Conservation (phyloP, 192 early-diverging fungal species). For the Entophlyctis luteolus region DNA sequence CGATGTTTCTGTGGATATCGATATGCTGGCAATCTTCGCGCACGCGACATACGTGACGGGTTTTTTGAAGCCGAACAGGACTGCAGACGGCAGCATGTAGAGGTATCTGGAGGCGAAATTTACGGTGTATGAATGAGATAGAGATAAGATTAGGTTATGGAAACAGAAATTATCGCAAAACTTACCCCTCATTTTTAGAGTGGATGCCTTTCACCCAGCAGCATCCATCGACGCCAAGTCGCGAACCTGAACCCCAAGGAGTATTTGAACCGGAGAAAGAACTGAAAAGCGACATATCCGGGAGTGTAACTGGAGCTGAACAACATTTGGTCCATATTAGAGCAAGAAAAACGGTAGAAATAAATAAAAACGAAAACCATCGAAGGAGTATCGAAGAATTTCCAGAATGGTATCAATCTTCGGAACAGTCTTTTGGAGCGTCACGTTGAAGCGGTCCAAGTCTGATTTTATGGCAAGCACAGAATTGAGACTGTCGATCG, state of each 20-base stretch:
- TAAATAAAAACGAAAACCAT: too few species aligned
- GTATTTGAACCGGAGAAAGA: not conserved
- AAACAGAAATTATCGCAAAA: not conserved
- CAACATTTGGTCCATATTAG: too few species aligned
- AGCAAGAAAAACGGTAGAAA: too few species aligned
- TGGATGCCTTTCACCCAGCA: conserved; percentile 5
- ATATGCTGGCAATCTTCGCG: not conserved
- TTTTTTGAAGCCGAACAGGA: conserved; percentile 21
- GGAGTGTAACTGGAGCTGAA: too few species aligned
- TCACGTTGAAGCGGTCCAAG: too few species aligned
- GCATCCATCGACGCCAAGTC: not conserved
- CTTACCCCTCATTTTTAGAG: conserved; percentile 8
- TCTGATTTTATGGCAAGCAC: too few species aligned
- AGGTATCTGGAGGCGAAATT: not conserved
- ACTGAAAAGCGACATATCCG: too few species aligned
- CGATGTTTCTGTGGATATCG: not conserved
- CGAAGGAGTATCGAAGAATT: too few species aligned
- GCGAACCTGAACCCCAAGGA: not conserved
- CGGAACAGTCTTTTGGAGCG: too few species aligned
- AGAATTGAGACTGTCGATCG: too few species aligned
- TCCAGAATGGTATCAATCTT: too few species aligned
- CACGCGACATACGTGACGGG: not conserved
- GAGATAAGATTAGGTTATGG: too few species aligned
- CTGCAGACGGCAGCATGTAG: not conserved
- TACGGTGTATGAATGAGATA: not conserved